Percentiles rank a stretch among this genome's conserved stretches.
phyloP scores from a whole-genome alignment of 176 grass and related monocot genomes.

The Oryza glumipatula region DNA sequence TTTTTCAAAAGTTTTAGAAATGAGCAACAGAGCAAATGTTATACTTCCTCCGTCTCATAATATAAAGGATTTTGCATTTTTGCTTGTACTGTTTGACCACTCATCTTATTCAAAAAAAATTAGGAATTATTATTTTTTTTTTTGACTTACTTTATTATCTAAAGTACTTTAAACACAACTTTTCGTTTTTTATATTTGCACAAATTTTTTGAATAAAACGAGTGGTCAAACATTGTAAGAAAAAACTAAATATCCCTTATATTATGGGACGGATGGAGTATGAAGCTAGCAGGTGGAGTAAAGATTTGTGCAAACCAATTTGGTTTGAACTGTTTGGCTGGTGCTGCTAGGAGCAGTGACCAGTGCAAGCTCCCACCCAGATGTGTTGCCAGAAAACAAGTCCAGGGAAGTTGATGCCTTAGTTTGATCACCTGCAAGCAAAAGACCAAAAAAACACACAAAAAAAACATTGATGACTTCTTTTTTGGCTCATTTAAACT shows the following conservation, averaged over 20 bases:
- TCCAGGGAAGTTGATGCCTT: constrained; percentile 40
- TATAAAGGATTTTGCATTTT: too few species aligned
- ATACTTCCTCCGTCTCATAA: background rate
- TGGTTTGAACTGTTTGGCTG: constrained; percentile 54
- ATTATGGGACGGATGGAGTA: too few species aligned
- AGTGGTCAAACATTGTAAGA: too few species aligned
- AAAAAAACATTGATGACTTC: too few species aligned
- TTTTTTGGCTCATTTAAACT: background rate
- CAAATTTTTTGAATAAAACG: too few species aligned
- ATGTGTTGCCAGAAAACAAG: constrained; percentile 57
- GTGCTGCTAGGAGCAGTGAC: constrained; percentile 78
- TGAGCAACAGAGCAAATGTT: background rate
- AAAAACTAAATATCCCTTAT: too few species aligned
- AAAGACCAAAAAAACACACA: background rate
- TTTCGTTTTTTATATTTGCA: too few species aligned
- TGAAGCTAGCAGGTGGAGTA: constrained; percentile 6
- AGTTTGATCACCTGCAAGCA: constrained; percentile 51
- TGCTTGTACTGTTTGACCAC: too few species aligned
- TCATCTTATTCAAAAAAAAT: too few species aligned
- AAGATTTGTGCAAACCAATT: constrained; percentile 54
- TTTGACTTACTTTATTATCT: too few species aligned
- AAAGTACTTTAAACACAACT: too few species aligned
- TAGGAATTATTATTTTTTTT: too few species aligned
- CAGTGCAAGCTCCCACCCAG: constrained; percentile 88
- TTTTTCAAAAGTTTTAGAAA: background rate